These are phyloP conservation scores for Anthracocystis panici-leucophaei DNA, from an alignment of 1,284 basidiomycete species.

Conservation along the genomic window DNA sequence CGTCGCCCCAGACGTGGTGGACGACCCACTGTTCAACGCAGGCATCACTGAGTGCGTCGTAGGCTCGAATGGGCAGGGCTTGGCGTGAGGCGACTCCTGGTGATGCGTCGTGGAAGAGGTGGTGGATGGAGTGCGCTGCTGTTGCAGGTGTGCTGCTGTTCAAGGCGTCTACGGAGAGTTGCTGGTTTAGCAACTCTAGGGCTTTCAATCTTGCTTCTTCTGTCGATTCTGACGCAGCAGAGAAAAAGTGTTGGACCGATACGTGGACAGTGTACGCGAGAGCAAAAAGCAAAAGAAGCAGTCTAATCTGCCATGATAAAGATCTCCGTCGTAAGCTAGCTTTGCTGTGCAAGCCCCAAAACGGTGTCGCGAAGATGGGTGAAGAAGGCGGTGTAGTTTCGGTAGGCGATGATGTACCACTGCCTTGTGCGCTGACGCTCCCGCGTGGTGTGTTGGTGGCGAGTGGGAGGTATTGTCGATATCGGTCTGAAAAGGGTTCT, in stretches of 20 bases:
- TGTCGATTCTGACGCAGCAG: constrained; percentile 6
- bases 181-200: constrained; percentile 17
- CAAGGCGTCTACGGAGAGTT: too few relatives aligned
- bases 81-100: constrained; percentile 24
- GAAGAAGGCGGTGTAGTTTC: constrained; percentile 6
- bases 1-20: constrained; percentile 28
- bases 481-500: constrained; percentile 31
- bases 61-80: constrained; percentile 27
- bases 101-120: constrained; percentile 19
- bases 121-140: constrained; percentile 19
- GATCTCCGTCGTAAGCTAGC: constrained; percentile 8
- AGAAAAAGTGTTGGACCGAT: constrained; percentile 7
- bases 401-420: not conserved
- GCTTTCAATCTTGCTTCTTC: constrained; percentile 15
- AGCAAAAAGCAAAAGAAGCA: constrained; percentile 11
- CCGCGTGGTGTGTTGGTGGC: constrained; percentile 30
- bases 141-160: too few relatives aligned
- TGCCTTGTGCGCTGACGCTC: constrained; percentile 26
- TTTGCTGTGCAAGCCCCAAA: constrained; percentile 4
- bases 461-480: constrained; percentile 27
- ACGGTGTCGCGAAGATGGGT: not conserved
- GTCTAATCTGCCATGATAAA: constrained; percentile 13
- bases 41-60: constrained; percentile 37
- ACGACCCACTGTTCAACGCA: constrained; percentile 45
- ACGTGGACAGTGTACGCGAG: constrained; percentile 16